These are phyloP conservation scores for Jaenimonas drosophilae DNA, from an alignment of 208 protist species.

Conservation along the genomic window DNA sequence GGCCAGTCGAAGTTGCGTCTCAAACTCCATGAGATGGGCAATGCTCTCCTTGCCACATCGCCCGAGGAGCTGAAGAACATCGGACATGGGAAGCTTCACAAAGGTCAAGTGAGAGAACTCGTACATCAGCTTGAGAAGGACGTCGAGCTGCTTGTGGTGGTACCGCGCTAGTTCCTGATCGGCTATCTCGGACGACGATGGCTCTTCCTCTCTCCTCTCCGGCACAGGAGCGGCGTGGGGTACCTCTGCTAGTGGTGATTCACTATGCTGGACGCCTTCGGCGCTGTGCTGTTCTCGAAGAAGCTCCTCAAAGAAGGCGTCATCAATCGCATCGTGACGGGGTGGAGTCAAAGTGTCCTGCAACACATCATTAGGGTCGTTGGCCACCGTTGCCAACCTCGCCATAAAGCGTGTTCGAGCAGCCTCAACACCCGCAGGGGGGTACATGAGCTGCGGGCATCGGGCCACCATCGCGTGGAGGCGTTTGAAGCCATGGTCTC, in stretches of 20 bases:
- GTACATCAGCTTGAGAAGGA: conserved; percentile 63
- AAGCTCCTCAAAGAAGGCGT: conserved; percentile 1
- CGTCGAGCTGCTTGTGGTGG: conserved; percentile 74
- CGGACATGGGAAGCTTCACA: conserved; percentile 70
- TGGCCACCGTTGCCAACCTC: too few relatives aligned
- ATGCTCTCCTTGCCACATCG: conserved; percentile 64
- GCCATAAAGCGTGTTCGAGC: conserved; percentile 20
- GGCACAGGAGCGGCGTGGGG: conserved; percentile 2
- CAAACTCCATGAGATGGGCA: conserved; percentile 66
- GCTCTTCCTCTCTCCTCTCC: background rate
- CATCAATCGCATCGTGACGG: conserved; percentile 1
- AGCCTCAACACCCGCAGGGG: conserved; percentile 43
- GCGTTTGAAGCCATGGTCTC: conserved; percentile 56
- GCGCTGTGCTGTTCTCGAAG: background rate
- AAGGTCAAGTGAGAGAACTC: conserved; percentile 85
- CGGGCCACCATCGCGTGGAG: conserved; percentile 70
- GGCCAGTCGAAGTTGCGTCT: conserved; percentile 45
- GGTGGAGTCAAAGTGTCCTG: too few relatives aligned
- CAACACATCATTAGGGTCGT: too few relatives aligned
- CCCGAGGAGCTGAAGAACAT: conserved; percentile 67
- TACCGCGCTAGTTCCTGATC: conserved; percentile 27
- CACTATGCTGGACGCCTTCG: too few relatives aligned
- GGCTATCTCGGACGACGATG: background rate
- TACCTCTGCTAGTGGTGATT: too few relatives aligned
- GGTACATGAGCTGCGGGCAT: conserved; percentile 76